Evolutionary conservation across 2,329 filamentous ascomycete genomes (phyloP).

Genomic region (Colletotrichum paranaense): DNA sequence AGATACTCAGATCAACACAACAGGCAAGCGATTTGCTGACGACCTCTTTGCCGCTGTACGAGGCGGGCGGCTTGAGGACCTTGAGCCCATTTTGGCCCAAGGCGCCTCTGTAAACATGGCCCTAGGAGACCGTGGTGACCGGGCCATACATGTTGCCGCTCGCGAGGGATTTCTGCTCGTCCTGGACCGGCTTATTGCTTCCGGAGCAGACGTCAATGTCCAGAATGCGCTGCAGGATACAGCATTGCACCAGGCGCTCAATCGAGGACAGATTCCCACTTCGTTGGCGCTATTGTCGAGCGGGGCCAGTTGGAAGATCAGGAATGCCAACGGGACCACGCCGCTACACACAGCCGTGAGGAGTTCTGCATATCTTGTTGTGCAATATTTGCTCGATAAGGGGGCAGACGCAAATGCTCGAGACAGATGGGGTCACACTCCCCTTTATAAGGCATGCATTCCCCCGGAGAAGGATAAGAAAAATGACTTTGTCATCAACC

Average conservation of each 20-base stretch:
- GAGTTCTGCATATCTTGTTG: neutral
- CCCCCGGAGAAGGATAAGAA: slow-evolving; percentile 9
- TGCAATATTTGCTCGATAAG: slow-evolving; percentile 18
- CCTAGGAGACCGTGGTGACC: neutral
- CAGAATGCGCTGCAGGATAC: neutral
- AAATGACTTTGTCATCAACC: neutral
- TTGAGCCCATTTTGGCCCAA: neutral
- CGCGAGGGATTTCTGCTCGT: slow-evolving; percentile 8
- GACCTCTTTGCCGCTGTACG: neutral
- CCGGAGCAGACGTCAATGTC: slow-evolving; percentile 14
- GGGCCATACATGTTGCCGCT: slow-evolving; percentile 9
- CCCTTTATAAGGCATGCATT: slow-evolving; percentile 18
- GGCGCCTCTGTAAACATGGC: neutral
- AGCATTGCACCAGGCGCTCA: slow-evolving; percentile 6
- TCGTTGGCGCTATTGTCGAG: slow-evolving; percentile 8
- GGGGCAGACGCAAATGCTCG: slow-evolving; percentile 23
- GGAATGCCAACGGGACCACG: slow-evolving; percentile 6
- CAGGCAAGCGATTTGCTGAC: neutral
- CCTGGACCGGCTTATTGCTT: slow-evolving; percentile 5
- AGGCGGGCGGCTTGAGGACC: neutral
- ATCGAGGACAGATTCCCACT: neutral
- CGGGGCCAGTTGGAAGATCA: neutral
- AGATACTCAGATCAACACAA: slow-evolving; percentile 15
- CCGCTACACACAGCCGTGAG: slow-evolving; percentile 18
- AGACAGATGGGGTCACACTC: slow-evolving; percentile 8